These are phyloP conservation scores for Aspergillus arachidicola DNA, from an alignment of 2,329 filamentous ascomycete species.

Conservation along the genomic window DNA sequence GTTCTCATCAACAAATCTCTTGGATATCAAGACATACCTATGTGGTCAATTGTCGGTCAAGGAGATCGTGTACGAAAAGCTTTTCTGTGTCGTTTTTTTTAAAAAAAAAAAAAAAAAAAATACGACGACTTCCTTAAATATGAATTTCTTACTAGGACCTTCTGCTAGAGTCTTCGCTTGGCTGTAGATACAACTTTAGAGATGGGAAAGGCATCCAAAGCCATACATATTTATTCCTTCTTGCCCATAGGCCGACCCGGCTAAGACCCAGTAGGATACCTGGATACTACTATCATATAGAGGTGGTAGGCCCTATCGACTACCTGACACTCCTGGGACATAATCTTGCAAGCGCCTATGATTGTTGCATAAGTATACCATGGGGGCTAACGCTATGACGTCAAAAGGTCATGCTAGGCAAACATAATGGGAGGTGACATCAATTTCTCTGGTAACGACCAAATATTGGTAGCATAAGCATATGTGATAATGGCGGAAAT, in stretches of 20 bases:
- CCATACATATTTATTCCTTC: neutral
- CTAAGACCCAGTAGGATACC: neutral
- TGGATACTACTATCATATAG: neutral
- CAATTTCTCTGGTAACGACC: neutral
- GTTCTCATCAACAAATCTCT: neutral
- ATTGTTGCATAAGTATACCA: neutral
- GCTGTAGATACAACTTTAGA: neutral
- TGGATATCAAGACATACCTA: neutral
- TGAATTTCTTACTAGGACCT: neutral
- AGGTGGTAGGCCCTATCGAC: neutral
- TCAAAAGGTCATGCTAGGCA: neutral
- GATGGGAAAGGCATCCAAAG: neutral
- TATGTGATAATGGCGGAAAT: constrained; percentile 25
- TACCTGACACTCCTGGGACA: neutral
- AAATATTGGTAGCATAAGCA: constrained; percentile 15
- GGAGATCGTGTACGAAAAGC: neutral
- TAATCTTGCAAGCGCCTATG: neutral
- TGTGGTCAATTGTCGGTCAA: neutral
- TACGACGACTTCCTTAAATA: neutral
- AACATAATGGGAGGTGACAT: neutral
- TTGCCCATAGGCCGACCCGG: too few species aligned
- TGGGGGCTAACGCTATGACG: neutral
- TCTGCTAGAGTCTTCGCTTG: neutral
- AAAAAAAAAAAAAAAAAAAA: too few species aligned
- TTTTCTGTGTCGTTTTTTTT: neutral